Evolutionary conservation across 2,329 filamentous ascomycete genomes (phyloP), one percentile per base, ranked within the genome.

Genomic region (Xylaria arbuscula): DNA sequence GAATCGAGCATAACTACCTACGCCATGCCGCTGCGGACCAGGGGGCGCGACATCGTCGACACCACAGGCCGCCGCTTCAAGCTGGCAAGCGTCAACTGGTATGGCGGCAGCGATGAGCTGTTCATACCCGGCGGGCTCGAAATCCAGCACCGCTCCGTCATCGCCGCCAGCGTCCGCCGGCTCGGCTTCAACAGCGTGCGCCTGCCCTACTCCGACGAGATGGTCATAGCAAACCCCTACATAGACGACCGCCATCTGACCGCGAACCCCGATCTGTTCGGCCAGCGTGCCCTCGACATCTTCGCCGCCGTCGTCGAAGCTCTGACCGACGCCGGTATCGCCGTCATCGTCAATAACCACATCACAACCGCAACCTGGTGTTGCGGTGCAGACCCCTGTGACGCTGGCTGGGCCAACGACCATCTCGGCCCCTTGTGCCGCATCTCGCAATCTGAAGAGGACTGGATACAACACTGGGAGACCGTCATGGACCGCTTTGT

Each of bases 181-280:
- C 81, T 92, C 64, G 90, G 90, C 15, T 92, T 92, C 83, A 92
- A 92, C 80, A 90, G 89, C 75, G 90, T 92, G 55, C 84, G 90
- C 2, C 79, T 92, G 55, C 90, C 90, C 2, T 92, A 92, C 79
- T 85, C 88, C 19, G 90, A 92, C 78, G 89, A 92, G 80, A 83
- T 92, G 80, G 89, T 92, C 59, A 83, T 85, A 38, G 75, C 80
- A 24, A 90, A 92, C 74, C 89, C 89, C 0, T 75, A 82, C 28
- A 81, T 91, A 55, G 79, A 85, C 22, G 79, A 81, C 3, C 78
- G 83, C 53, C 79, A 86, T 8, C 79, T 92, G 50, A 77, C 81
- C 8, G 87, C 88, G 9, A 92, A 92, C 74, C 82, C 83, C 53
- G 89, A 92, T 72, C 82, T 92, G 11, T 77, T 85, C 9, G 87